Conservation (phyloP, 345 rosid species). For the Citrus sinensis region DNA sequence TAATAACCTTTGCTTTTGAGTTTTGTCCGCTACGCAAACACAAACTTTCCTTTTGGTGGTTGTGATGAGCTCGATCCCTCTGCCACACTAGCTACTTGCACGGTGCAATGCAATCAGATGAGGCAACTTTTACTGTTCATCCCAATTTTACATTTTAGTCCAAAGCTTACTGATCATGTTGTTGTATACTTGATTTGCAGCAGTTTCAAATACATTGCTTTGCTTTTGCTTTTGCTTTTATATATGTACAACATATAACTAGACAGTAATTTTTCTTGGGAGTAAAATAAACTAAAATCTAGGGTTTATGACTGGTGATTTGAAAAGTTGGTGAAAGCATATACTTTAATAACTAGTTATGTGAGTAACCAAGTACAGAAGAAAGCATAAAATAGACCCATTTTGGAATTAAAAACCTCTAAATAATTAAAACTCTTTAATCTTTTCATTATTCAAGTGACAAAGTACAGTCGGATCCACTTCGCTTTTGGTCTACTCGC, state of each 20-base stretch:
- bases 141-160: too few relatives aligned
- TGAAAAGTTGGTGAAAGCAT: slow-evolving; percentile 14
- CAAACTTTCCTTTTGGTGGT: not conserved
- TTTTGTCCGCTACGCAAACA: not conserved
- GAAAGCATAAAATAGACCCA: not conserved
- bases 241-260: not conserved
- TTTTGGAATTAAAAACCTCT: not conserved
- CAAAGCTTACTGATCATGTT: too few relatives aligned
- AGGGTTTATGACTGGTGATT: not conserved
- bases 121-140: not conserved
- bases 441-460: not conserved
- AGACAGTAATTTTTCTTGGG: not conserved
- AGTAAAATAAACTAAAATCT: not conserved
- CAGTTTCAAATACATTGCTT: not conserved
- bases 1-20: not conserved
- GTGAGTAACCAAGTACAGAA: slow-evolving; percentile 13
- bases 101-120: not conserved
- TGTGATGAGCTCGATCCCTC: not conserved
- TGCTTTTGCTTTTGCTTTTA: too few relatives aligned
- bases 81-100: not conserved
- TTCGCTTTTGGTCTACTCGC: not conserved
- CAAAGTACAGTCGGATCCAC: not conserved
- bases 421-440: too few relatives aligned
- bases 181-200: not conserved
- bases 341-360: slow-evolving; percentile 3